Base-by-base conservation (phyloP, 192 early-diverging fungal genomes). In the Coemansia guatemalensis region DNA sequence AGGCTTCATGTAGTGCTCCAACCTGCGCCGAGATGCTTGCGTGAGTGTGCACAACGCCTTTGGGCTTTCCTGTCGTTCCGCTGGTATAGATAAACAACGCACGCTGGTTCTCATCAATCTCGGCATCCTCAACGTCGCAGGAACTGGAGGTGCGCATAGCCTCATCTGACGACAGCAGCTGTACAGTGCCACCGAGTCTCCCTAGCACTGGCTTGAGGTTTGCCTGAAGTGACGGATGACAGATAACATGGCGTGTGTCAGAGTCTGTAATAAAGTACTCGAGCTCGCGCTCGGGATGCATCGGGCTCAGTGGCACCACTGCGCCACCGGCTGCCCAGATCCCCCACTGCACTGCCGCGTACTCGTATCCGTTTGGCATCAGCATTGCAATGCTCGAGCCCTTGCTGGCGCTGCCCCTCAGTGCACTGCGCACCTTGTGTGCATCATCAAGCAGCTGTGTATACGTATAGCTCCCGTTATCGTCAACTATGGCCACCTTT, bases 41-140 rank as follows among this genome's bases (percentile, higher is more conserved):
- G 53, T 88, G 88, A 5, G 92, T 90, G 55, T 85, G 84, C 3
- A 95, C 85, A 0, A 92, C 93, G n/a, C 92, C 94, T 70, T 95
- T 95, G 48, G 94, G 94, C 49, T 67, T 73, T 30, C 85, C 83
- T 8, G 86, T 87, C 0, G 85, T 89, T 14, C 90, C 91, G 54
- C 87, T 89, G 0, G 91, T 93, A 74, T 89, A 93, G 33, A 93
- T 89, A 64, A 93, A 87, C 65, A 90, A 62, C 1, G 90, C 92
- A 29, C 85, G 62, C 47, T 73, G 70, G 35, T 70, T 57, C 56
- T 83, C 78, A 39, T 73, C 68, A 8, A 83, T 67, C 11, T 60
- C 67, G 0, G 53, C 26, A 25, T 75, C 73, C 4, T 56, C 44
- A 0, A 14, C 29, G 4, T 12, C 21, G 49, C 29, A 22, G n/a